Base-by-base conservation (phyloP, 2,329 filamentous ascomycete genomes). In the Rhynchosporium graminicola region DNA sequence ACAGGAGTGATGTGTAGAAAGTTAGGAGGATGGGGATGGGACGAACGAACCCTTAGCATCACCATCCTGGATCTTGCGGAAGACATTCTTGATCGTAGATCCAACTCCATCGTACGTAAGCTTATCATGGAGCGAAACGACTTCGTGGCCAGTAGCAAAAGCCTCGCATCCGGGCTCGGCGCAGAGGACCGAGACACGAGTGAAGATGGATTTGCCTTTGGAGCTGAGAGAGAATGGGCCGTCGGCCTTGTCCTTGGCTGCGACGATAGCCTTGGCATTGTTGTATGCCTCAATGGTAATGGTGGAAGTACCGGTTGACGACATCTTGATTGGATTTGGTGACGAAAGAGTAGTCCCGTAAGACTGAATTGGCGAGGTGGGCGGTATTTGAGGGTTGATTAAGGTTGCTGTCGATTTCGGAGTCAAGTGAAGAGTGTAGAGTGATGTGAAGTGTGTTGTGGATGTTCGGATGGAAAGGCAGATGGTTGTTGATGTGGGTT, bases 401-500 rank as follows among this genome's bases (percentile, higher is more conserved):
- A 15, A 7, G 4, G 12, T 36, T 40, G 47, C 45, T 54, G 33
- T 36, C 9, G 33, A 36, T 36, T 28, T 38, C 36, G 46, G 48
- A 50, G 48, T 26, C 36, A 28, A 31, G 36, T 59, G 36, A 20
- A 52, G 26, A 28, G 36, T 47, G 57, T 45, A 57, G n/a, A 52
- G 42, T 52, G 48, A 42, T 28, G 40, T 45, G 38, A 60, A 60
- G 40, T 5, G 20, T 29, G 38, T n/a, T 38, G 15, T 43, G 20
- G 58, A 45, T 43, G 42, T 52, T 26, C 38, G 42, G 46, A 57
- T 38, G 46, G 40, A 48, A 13, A 29, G 29, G 54, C 42, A 52
- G 57, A 63, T 59, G 61, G 31, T 62, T 47, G 31, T 59, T 38
- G 20, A 36, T 59, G 47, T 54, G 33, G 47, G 42, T 43, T 28